phyloP scores from a whole-genome alignment of 176 grass and related monocot species.

The Oryza meyeriana region DNA sequence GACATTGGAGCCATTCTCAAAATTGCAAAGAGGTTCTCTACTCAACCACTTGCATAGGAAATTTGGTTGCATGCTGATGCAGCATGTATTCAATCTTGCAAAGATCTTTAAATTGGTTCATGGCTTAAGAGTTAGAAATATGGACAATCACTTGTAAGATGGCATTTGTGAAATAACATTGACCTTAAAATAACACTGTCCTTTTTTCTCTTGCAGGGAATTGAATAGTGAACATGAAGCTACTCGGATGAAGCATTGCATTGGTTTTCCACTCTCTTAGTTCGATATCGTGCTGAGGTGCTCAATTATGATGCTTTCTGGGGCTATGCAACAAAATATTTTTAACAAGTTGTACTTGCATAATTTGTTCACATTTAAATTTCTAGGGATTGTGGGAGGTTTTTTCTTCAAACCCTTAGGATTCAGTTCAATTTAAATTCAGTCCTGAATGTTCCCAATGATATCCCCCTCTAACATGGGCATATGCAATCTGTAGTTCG shows the following conservation, averaged over 20 bases:
- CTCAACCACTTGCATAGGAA: not conserved
- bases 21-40: slow-evolving; percentile 79
- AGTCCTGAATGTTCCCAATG: too few relatives aligned
- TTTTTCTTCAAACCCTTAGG: not conserved
- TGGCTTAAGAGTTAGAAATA: slow-evolving; percentile 10
- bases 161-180: slow-evolving; percentile 6
- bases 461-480: not conserved
- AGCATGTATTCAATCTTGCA: not conserved
- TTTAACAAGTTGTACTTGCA: not conserved
- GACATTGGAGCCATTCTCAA: slow-evolving; percentile 81
- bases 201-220: slow-evolving; percentile 57
- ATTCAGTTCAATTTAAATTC: not conserved
- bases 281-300: slow-evolving; percentile 77
- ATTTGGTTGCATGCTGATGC: not conserved
- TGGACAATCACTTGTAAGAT: not conserved
- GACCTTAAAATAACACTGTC: too few relatives aligned
- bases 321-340: not conserved
- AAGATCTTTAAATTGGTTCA: not conserved
- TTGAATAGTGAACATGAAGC: slow-evolving; percentile 84
- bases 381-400: not conserved
- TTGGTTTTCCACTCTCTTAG: slow-evolving; percentile 79
- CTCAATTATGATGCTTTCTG: slow-evolving; percentile 15
- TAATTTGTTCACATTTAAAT: slow-evolving; percentile 7
- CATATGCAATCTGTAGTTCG: not conserved
- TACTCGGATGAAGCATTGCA: slow-evolving; percentile 92